Evolutionary conservation across 208 protist species (phyloP).

Genomic region (Lotmaria passim): DNA sequence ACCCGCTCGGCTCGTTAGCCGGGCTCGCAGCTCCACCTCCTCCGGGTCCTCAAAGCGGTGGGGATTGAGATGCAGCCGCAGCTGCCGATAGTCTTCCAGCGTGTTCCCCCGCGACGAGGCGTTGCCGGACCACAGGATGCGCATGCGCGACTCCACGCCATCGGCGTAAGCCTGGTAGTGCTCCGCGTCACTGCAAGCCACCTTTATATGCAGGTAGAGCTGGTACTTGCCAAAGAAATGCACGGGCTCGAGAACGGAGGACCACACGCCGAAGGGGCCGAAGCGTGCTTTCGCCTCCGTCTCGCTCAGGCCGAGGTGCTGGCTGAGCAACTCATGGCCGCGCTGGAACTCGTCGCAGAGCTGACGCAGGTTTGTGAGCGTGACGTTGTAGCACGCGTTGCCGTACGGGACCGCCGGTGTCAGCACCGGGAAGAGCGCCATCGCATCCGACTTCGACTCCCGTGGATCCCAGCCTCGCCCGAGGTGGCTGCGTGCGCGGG

Average conservation of each 20-base stretch:
- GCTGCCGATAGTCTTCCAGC: constrained; percentile 75
- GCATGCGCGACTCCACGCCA: constrained; percentile 88
- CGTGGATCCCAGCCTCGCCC: constrained; percentile 85
- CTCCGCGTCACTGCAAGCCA: constrained; percentile 76
- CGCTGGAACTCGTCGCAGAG: constrained; percentile 95
- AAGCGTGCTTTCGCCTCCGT: constrained; percentile 59
- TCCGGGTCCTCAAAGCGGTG: constrained; percentile 81
- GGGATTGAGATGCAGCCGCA: constrained; percentile 81
- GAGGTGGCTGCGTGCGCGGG: constrained; percentile 70
- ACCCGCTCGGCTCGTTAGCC: constrained; percentile 27
- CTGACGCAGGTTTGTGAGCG: constrained; percentile 92
- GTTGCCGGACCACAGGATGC: constrained; percentile 84
- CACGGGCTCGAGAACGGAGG: constrained; percentile 72
- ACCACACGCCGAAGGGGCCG: constrained; percentile 82
- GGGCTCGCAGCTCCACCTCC: constrained; percentile 60
- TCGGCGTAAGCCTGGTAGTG: constrained; percentile 84
- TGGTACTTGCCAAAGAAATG: constrained; percentile 85
- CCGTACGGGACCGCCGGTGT: constrained; percentile 98
- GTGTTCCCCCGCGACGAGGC: constrained; percentile 68
- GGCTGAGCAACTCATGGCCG: constrained; percentile 82
- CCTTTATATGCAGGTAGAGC: constrained; percentile 86
- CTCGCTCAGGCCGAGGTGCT: constrained; percentile 45
- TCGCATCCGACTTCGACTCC: constrained; percentile 87
- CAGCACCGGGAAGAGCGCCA: constrained; percentile 97
- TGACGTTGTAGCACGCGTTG: constrained; percentile 98